Percentiles rank a stretch among this genome's conserved stretches.
Evolutionary conservation across 768 basidiomycete genomes (phyloP).

Genomic region (Amanita fuliginea): DNA sequence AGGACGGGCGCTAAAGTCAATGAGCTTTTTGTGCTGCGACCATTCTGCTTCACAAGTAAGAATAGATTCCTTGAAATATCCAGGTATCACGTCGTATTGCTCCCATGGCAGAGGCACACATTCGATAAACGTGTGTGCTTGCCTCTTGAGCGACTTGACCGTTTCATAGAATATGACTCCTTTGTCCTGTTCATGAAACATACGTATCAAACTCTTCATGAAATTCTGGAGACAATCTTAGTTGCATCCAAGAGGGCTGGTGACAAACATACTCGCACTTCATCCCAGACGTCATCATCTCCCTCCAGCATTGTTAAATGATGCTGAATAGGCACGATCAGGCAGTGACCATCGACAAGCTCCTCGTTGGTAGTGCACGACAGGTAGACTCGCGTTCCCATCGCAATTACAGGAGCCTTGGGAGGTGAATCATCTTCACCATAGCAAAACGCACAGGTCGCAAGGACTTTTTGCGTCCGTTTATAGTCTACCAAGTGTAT

Average conservation of each 20-base stretch:
- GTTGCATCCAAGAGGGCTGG: background rate
- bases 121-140: constrained; percentile 90
- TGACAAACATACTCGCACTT: constrained; percentile 65
- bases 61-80: constrained; percentile 97
- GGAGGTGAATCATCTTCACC: constrained; percentile 89
- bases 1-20: constrained; percentile 82
- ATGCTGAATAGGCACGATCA: constrained; percentile 95
- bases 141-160: constrained; percentile 73
- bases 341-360: constrained; percentile 83
- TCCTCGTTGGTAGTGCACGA: constrained; percentile 83
- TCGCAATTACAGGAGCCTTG: constrained; percentile 78
- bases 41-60: constrained; percentile 89
- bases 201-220: constrained; percentile 91
- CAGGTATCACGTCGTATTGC: constrained; percentile 77
- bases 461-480: constrained; percentile 81
- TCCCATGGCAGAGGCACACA: constrained; percentile 89
- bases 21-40: constrained; percentile 97
- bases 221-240: constrained; percentile 35
- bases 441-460: constrained; percentile 81
- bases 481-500: constrained; percentile 67
- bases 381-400: constrained; percentile 88
- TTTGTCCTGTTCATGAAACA: constrained; percentile 88
- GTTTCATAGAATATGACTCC: constrained; percentile 97
- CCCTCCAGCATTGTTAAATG: constrained; percentile 84
- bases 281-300: constrained; percentile 98